A percentile compares a stretch with the other conserved stretches of the same genome.
Evolutionary conservation across 805 yeast species (phyloP).

Genomic region (Middelhovenomyces tepae): DNA sequence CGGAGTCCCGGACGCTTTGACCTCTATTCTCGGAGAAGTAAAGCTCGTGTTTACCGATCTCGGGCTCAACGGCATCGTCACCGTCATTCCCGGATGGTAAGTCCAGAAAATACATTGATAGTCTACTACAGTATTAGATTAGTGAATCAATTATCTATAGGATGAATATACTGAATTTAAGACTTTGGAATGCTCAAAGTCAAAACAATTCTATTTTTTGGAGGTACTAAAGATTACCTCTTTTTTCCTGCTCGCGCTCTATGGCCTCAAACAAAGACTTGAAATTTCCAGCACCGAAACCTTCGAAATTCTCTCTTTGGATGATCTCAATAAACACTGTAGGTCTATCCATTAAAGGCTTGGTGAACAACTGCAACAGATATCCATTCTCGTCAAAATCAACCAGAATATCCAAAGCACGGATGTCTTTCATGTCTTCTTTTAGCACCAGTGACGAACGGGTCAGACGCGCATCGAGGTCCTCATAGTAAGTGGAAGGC

Average conservation of each 20-base stretch:
- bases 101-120: no score
- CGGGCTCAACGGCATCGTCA: no score
- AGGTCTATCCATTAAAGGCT: conserved; percentile 70
- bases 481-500: conserved; percentile 48
- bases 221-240: no score
- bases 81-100: no score
- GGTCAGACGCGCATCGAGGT: conserved; percentile 38
- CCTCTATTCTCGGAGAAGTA: no score
- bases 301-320: conserved; percentile 70
- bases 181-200: no score
- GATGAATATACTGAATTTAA: no score
- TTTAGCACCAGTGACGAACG: conserved; percentile 36
- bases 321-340: conserved; percentile 75
- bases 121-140: no score
- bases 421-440: conserved; percentile 45
- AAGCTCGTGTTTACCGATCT: no score
- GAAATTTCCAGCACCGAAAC: conserved; percentile 87
- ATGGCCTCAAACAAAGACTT: conserved; percentile 72
- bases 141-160: no score
- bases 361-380: conserved; percentile 69
- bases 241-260: conserved; percentile 61
- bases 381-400: conserved; percentile 77
- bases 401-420: conserved; percentile 51
- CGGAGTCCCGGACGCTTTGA: no score
- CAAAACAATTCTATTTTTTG: no score